A percentile compares a stretch with the other conserved stretches of the same genome.
Evolutionary conservation across 108 stramenopile species (phyloP).

Genomic region (Cyclotella distinguenda): DNA sequence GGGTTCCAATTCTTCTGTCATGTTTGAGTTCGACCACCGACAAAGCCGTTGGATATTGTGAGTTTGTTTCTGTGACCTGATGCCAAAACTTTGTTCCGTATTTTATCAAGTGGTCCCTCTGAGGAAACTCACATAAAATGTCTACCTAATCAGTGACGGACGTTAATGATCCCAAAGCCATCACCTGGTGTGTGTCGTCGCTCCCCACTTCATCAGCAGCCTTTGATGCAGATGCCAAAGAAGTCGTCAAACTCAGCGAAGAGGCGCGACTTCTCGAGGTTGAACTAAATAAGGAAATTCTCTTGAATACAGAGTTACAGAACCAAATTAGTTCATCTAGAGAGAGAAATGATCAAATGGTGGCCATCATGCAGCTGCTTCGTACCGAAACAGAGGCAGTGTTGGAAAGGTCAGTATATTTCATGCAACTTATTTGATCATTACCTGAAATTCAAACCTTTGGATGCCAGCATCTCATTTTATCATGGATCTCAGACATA

Average conservation of each 20-base stretch:
- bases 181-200: conserved; percentile 61
- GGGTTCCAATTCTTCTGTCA: conserved; percentile 71
- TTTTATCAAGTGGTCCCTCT: neutral
- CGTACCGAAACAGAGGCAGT: conserved; percentile 89
- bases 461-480: no score
- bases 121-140: conserved; percentile 1
- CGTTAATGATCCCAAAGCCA: conserved; percentile 42
- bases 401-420: conserved; percentile 42
- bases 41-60: conserved; percentile 61
- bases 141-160: conserved; percentile 28
- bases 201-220: conserved; percentile 50
- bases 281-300: conserved; percentile 61
- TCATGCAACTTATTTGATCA: no score
- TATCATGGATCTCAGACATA: no score
- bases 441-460: no score
- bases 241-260: conserved; percentile 43
- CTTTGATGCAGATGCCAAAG: conserved; percentile 30
- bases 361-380: conserved; percentile 75
- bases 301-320: conserved; percentile 58
- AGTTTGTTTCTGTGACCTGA: conserved; percentile 1
- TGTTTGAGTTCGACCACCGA: conserved; percentile 65
- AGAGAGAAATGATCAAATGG: conserved; percentile 67
- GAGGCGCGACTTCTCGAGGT: conserved; percentile 55
- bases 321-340: conserved; percentile 54
- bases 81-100: neutral